Base-by-base conservation (phyloP, 2,329 filamentous ascomycete genomes). In the Corynespora cassiicola region DNA sequence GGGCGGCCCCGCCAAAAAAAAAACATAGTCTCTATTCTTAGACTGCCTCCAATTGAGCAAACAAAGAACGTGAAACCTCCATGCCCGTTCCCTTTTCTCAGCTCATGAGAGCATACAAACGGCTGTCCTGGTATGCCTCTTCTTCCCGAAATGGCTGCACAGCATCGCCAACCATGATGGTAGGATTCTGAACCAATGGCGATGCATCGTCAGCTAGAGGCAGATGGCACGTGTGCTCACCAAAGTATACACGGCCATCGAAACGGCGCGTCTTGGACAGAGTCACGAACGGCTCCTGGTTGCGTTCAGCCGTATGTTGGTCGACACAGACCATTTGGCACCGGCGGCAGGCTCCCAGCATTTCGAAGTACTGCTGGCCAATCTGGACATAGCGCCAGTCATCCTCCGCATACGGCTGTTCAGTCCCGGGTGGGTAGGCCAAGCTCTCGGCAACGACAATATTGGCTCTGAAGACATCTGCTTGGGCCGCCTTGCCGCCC, bases 321-420 rank as follows among this genome's bases (percentile, higher is more conserved):
- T 99, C 85, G 29, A 97, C 82, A 63, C 92, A 96, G 7, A 99
- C 86, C 91, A 99, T 97, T 65, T 96, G 90, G 56, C 94, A 99
- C 42, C 94, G 77, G 44, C 90, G 81, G 59, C 94, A 99, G 3
- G 87, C 81, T 1, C 91, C 92, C 4, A 97, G 71, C 57, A 95
- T 81, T 45, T 86, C 76, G 55, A 89, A 87, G 7, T 70, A 66
- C 42, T 85, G 77, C 58, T 66, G 53, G 2, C 86, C 87, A 40
- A 96, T 86, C 7, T 71, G 75, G 25, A 96, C 57, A 11, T 69
- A 75, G 9, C 73, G 74, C 92, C 92, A 97, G 5, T 72, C 66
- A 52, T 97, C 94, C 69, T 97, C 92, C 1, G 79, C 77, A 64
- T 94, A 97, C 1, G 89, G 76, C 17, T 77, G 67, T 41, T 79